A percentile compares a stretch with the other conserved stretches of the same genome.
These are phyloP conservation scores for Pseudozyma pruni DNA, from an alignment of 1,284 basidiomycete genomes.

Conservation along the genomic window DNA sequence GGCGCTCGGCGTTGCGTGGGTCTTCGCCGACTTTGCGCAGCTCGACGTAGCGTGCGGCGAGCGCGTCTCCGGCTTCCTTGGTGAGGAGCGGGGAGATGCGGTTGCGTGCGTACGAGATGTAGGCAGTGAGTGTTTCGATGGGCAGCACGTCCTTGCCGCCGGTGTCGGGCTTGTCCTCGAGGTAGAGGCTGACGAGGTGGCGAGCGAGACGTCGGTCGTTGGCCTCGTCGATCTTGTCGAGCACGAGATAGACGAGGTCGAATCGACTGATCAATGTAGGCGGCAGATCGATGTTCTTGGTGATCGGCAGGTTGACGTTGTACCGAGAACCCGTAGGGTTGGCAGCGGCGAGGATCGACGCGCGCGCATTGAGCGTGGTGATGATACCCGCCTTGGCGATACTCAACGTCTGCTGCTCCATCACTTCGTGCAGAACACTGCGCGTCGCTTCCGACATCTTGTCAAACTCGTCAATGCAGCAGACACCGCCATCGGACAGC, in stretches of 20 bases:
- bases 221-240: slow-evolving; percentile 88
- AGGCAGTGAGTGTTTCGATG: slow-evolving; percentile 87
- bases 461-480: slow-evolving; percentile 99
- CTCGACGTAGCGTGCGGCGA: slow-evolving; percentile 89
- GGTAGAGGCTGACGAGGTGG: slow-evolving; percentile 90
- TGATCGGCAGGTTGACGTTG: slow-evolving; percentile 85
- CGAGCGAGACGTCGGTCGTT: slow-evolving; percentile 89
- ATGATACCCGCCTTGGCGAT: slow-evolving; percentile 99
- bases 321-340: slow-evolving; percentile 98
- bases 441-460: slow-evolving; percentile 98
- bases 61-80: slow-evolving; percentile 83
- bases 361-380: slow-evolving; percentile 95
- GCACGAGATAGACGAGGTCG: slow-evolving; percentile 94
- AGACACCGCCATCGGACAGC: slow-evolving; percentile 95
- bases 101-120: slow-evolving; percentile 92
- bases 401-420: slow-evolving; percentile 99
- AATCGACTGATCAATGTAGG: slow-evolving; percentile 98
- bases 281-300: slow-evolving; percentile 77
- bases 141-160: slow-evolving; percentile 81
- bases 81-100: slow-evolving; percentile 89
- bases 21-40: slow-evolving; percentile 89
- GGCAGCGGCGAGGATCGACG: slow-evolving; percentile 94
- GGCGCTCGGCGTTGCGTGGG: slow-evolving; percentile 80
- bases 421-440: slow-evolving; percentile 97
- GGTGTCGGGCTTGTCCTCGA: slow-evolving; percentile 85